Evolutionary conservation across 202 grass and related monocot genomes (phyloP), one percentile per base, ranked within the genome.

Genomic region (Elaeis oleifera): DNA sequence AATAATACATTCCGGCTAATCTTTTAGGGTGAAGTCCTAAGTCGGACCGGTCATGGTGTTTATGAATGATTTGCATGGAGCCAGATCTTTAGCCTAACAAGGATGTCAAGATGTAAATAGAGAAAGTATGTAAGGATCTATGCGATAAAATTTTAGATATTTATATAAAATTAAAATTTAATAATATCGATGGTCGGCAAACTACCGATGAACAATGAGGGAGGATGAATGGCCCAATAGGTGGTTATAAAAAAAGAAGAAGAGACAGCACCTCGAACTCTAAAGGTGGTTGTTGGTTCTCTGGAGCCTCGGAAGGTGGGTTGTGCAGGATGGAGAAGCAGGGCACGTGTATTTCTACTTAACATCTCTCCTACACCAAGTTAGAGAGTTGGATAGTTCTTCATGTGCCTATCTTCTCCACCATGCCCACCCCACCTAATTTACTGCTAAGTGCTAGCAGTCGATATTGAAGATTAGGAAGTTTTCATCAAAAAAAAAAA

Each of bases 281-380:
- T 22, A 27, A 25, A 26, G 29, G 36, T 13, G 36, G 9, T 44
- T 44, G 36, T 11, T 44, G 9, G 36, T 44, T 44, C 36, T 44
- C 36, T 44, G 8, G 36, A 44, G 36, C 36, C 1, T 44, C 14
- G 11, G 36, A 44, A 65, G 72, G 72, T 59, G 72, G 14, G 44
- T 18, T 76, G 74, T 20, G 23, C 74, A 20, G 9, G 74, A 76
- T 76, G 74, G 74, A 76, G 74, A 76, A 76, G 74, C 74, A 76
- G 74, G 74, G 74, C 74, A 76, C 74, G 74, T 76, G 74, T 49
- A 76, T n/a, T 67, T 50, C 60, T 67, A 75, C 48, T n/a, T 75
- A 58, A 55, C 62, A 11, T 27, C 17, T 58, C 23, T 54, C 28
- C 16, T 20, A 54, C 51, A 23, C 51, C 14, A 24, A 19, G 25